Evolutionary conservation across 2,329 filamentous ascomycete species (phyloP).

Genomic region (Penicillium thymicola): DNA sequence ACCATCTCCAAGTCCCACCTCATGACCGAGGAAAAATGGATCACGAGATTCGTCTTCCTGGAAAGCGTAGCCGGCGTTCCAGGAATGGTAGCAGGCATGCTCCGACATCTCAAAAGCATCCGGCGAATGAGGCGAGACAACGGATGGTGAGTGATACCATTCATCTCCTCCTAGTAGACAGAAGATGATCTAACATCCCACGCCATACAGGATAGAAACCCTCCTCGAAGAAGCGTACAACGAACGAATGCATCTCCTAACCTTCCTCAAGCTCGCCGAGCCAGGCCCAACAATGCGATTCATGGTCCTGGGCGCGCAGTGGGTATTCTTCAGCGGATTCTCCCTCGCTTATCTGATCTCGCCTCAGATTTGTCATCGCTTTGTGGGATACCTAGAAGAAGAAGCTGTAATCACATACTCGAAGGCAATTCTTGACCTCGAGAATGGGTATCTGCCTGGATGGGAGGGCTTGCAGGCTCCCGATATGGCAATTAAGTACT

Average conservation of each 20-base stretch:
- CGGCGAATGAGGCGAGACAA: slow-evolving; percentile 82
- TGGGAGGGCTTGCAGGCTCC: slow-evolving; percentile 76
- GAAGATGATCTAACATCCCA: not conserved
- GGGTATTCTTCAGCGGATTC: slow-evolving; percentile 92
- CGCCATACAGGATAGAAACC: slow-evolving; percentile 69
- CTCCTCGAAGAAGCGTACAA: slow-evolving; percentile 86
- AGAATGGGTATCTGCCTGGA: slow-evolving; percentile 72
- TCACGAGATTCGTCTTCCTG: slow-evolving; percentile 82
- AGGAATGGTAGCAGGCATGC: slow-evolving; percentile 91
- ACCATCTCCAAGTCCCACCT: slow-evolving; percentile 50
- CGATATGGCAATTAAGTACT: slow-evolving; percentile 83
- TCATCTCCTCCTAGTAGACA: too few species aligned
- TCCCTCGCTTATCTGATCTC: slow-evolving; percentile 84
- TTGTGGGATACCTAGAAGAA: slow-evolving; percentile 93
- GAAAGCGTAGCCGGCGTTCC: slow-evolving; percentile 90
- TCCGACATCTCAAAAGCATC: slow-evolving; percentile 78
- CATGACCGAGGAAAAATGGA: slow-evolving; percentile 80
- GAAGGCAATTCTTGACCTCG: slow-evolving; percentile 76
- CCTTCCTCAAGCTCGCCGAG: slow-evolving; percentile 85
- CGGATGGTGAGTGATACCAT: slow-evolving; percentile 58
- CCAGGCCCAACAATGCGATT: slow-evolving; percentile 84
- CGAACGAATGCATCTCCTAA: slow-evolving; percentile 86
- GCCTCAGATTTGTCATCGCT: slow-evolving; percentile 84
- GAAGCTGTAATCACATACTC: slow-evolving; percentile 93
- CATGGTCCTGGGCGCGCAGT: slow-evolving; percentile 86